Evolutionary conservation across 495 filamentous ascomycete species (phyloP), one percentile per base, ranked within the genome.

Genomic region (Peziza echinospora): DNA sequence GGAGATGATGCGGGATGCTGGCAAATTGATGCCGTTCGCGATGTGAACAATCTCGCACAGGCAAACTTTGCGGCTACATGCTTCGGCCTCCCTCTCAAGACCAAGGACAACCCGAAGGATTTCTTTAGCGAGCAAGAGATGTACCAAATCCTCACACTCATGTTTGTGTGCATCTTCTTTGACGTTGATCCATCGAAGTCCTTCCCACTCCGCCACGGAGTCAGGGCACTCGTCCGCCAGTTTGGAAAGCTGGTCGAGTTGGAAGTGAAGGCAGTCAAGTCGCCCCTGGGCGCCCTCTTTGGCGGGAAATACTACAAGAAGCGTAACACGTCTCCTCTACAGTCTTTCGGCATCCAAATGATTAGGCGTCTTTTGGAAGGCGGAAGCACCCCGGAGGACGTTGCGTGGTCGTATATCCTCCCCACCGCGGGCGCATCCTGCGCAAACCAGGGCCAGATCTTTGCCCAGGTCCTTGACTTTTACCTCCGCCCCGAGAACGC

Each of bases 61-160:
- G 71, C 79, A 5, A 71, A 79, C 54, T 86, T 89, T 44, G 80
- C 72, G 2, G 69, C 83, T 6, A 70, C 69, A 23, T 57, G 86
- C 23, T 84, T 86, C 58, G 73, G 72, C 21, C 67, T 92, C 1
- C 78, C 83, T 0, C 63, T 92, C 49, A 80, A 81, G 63, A 77
- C 72, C 26, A 70, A 74, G 49, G 70, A 76, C 23, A 73, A 77
- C 54, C 67, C 75, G 9, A 71, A 70, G 49, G 80, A 79, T 5
- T 63, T 83, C 26, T 86, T 84, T 63, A 80, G 74, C 6, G 78
- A 82, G 53, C 72, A 86, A 28, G 81, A 89, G 62, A 63, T 89
- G 49, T 85, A 84, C 61, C 75, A 72, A 61, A 72, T 77, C n/a
- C 63, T 91, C 5, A 68, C 79, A 0, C 66, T 76, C 23, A 69